A percentile compares a stretch with the other conserved stretches of the same genome.
Conservation (phyloP, 176 grass and related monocot species). For the Rhynchospora breviuscula region DNA sequence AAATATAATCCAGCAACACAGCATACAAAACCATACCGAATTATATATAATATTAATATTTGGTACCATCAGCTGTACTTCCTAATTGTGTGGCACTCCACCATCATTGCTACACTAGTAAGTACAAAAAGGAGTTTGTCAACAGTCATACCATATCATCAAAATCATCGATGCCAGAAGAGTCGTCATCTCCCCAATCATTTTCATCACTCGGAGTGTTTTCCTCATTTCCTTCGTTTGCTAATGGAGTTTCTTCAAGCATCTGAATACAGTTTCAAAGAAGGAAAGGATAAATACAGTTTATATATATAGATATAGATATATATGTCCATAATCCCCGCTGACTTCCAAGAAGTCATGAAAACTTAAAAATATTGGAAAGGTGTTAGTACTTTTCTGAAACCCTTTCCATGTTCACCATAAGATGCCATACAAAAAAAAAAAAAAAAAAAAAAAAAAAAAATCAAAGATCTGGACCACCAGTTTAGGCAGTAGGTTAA, state of each 20-base stretch:
- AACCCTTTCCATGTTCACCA: background rate
- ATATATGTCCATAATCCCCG: too few relatives aligned
- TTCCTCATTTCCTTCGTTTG: conserved; percentile 24
- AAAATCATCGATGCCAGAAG: conserved; percentile 34
- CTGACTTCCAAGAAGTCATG: too few relatives aligned
- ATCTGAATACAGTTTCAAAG: conserved; percentile 31
- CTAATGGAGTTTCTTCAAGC: conserved; percentile 33
- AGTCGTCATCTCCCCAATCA: conserved; percentile 4
- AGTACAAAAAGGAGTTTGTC: background rate
- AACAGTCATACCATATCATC: conserved; percentile 48
- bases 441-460: background rate
- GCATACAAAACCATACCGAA: background rate
- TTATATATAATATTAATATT: background rate
- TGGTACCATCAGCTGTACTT: background rate
- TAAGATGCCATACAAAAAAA: background rate
- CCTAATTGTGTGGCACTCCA: background rate
- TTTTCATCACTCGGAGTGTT: conserved; percentile 29
- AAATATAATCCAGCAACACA: background rate
- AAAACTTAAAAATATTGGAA: background rate
- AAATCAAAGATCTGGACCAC: background rate
- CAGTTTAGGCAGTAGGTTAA: background rate
- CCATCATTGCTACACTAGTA: background rate
- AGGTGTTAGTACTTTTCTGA: background rate
- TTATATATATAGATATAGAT: too few relatives aligned
- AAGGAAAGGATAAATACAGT: background rate